Evolutionary conservation across 2,329 filamentous ascomycete species (phyloP).

Genomic region (Colletotrichum brevisporum): DNA sequence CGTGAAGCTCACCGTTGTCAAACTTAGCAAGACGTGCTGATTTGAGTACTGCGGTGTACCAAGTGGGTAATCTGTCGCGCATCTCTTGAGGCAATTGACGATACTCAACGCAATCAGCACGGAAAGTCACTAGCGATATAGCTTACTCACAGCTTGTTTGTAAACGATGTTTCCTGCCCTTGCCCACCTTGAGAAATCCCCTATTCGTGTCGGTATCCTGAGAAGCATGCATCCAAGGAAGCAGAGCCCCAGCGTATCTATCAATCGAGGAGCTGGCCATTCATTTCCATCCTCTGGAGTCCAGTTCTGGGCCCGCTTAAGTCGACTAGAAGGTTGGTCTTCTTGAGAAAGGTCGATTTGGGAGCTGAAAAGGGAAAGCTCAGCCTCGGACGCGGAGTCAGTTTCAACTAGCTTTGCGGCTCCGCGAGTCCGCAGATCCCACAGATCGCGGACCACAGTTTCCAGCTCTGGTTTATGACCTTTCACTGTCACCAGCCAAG

Average conservation of each 20-base stretch:
- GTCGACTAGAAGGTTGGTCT: conserved; percentile 47
- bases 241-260: conserved; percentile 83
- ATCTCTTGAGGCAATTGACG: conserved; percentile 74
- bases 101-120: conserved; percentile 55
- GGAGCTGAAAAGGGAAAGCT: conserved; percentile 56
- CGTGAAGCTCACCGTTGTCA: conserved; percentile 73
- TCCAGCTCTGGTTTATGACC: conserved; percentile 81
- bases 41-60: conserved; percentile 73
- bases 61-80: conserved; percentile 73
- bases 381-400: conserved; percentile 45
- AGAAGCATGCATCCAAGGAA: conserved; percentile 85
- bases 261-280: conserved; percentile 74
- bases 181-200: conserved; percentile 80
- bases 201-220: conserved; percentile 81
- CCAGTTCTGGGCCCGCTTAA: conserved; percentile 59
- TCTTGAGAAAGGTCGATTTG: conserved; percentile 48
- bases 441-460: conserved; percentile 85
- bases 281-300: conserved; percentile 58
- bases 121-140: neutral
- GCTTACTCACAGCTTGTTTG: conserved; percentile 71
- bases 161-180: conserved; percentile 79
- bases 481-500: conserved; percentile 78
- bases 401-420: conserved; percentile 51
- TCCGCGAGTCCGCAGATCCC: conserved; percentile 77
- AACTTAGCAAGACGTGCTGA: conserved; percentile 58